phyloP scores from a whole-genome alignment of 2,329 filamentous ascomycete species.

The Colletotrichum somersetense region DNA sequence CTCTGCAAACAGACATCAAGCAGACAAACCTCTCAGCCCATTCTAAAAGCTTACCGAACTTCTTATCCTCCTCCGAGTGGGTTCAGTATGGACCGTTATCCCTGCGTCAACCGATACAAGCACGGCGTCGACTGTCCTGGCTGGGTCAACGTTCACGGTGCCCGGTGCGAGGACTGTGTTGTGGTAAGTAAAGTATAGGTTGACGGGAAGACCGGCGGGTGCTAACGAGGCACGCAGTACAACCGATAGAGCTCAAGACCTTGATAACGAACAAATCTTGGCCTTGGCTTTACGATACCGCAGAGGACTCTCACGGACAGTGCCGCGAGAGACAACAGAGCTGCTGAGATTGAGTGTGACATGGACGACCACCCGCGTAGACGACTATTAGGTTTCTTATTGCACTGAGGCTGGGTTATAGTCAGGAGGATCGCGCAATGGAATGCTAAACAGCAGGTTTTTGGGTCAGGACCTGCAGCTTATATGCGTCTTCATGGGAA shows the following conservation, averaged over 20 bases:
- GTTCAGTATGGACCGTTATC: conserved; percentile 34
- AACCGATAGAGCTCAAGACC: conserved; percentile 22
- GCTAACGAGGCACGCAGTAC: conserved; percentile 24
- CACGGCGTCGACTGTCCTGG: conserved; percentile 38
- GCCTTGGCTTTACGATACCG: background rate
- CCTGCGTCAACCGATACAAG: conserved; percentile 40
- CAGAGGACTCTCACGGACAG: background rate
- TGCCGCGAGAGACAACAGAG: background rate
- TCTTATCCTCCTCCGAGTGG: background rate
- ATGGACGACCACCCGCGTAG: background rate
- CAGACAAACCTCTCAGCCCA: background rate
- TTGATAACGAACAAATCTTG: background rate
- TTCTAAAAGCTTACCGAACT: background rate
- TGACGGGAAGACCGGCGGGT: too few species aligned
- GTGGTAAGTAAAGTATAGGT: conserved; percentile 15
- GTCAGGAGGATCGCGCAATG: background rate
- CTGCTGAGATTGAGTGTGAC: background rate
- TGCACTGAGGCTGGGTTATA: background rate
- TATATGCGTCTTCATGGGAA: background rate
- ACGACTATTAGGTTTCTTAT: background rate
- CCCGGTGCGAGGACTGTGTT: conserved; percentile 37
- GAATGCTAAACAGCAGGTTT: background rate
- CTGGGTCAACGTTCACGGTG: conserved; percentile 33
- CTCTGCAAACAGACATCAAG: conserved; percentile 6
- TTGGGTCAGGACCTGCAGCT: background rate